Evolutionary conservation across 352 stramenopile genomes (phyloP).

Genomic region (Pythium guiyangense): DNA sequence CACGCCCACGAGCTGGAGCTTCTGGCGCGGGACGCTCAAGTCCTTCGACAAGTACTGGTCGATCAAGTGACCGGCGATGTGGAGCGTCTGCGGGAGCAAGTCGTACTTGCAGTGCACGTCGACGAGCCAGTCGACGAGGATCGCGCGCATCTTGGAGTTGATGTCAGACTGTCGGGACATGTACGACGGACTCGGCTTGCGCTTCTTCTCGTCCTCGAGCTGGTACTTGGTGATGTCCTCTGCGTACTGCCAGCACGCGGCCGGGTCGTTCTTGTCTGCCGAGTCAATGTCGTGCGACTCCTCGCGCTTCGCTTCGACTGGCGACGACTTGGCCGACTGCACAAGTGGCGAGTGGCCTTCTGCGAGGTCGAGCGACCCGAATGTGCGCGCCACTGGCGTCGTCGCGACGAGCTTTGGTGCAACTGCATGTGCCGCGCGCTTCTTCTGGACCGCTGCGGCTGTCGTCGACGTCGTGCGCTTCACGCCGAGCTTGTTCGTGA

Average conservation of each 20-base stretch:
- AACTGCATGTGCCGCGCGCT: constrained; percentile 25
- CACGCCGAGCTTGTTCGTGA: constrained; percentile 73
- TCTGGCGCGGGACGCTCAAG: constrained; percentile 64
- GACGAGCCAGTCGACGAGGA: constrained; percentile 99
- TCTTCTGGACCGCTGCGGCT: constrained; percentile 42
- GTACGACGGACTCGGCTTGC: constrained; percentile 59
- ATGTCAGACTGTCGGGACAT: constrained; percentile 94
- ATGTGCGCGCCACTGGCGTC: constrained; percentile 26
- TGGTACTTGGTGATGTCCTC: constrained; percentile 83
- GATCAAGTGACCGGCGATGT: constrained; percentile 80
- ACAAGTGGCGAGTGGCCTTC: constrained; percentile 24
- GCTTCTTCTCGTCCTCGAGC: constrained; percentile 59
- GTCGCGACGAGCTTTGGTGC: constrained; percentile 19
- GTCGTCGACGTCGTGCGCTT: constrained; percentile 55
- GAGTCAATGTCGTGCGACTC: constrained; percentile 68
- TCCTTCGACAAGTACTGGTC: constrained; percentile 77
- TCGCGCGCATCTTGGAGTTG: constrained; percentile 99
- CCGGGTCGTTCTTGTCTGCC: constrained; percentile 58
- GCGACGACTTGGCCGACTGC: constrained; percentile 9
- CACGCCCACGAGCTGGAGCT: constrained; percentile 95
- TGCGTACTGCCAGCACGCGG: constrained; percentile 73
- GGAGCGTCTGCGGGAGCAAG: constrained; percentile 70
- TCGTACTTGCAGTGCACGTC: constrained; percentile 86
- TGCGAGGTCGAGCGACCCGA: constrained; percentile 29
- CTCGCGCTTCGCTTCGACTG: constrained; percentile 15